These are phyloP conservation scores for Aspergillus neoniger DNA, from an alignment of 2,329 filamentous ascomycete species.

Conservation along the genomic window DNA sequence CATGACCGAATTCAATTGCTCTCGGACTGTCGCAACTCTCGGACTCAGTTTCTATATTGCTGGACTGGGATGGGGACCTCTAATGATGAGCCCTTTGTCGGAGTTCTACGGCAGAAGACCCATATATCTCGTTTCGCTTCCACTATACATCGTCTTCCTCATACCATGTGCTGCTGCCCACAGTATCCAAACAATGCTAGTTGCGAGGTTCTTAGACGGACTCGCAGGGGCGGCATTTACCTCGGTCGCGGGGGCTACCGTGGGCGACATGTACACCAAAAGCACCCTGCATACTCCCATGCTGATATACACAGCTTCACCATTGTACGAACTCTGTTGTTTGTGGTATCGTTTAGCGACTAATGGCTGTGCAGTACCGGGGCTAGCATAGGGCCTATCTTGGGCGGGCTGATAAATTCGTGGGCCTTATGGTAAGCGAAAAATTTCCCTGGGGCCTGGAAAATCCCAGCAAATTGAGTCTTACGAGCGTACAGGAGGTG, in stretches of 20 bases:
- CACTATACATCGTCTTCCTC: conserved; percentile 67
- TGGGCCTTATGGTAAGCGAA: conserved; percentile 4
- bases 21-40: conserved; percentile 58
- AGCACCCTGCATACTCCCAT: conserved; percentile 18
- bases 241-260: conserved; percentile 65
- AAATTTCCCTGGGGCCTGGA: not conserved
- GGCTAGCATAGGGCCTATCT: conserved; percentile 14
- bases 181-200: conserved; percentile 73
- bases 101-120: conserved; percentile 76
- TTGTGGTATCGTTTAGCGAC: not conserved
- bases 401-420: conserved; percentile 19
- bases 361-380: conserved; percentile 1
- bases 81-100: conserved; percentile 15
- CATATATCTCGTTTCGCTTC: conserved; percentile 73
- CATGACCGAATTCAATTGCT: conserved; percentile 68
- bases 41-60: conserved; percentile 34
- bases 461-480: not conserved
- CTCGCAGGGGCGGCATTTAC: conserved; percentile 52
- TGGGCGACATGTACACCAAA: conserved; percentile 18
- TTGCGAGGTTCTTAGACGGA: conserved; percentile 67
- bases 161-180: conserved; percentile 70
- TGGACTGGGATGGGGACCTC: conserved; percentile 46
- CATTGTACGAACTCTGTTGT: conserved; percentile 6
- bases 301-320: conserved; percentile 15
- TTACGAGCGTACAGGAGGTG: conserved; percentile 54